These are phyloP conservation scores for Rosa multiflora DNA, from an alignment of 306 rosid genomes.

Conservation along the genomic window DNA sequence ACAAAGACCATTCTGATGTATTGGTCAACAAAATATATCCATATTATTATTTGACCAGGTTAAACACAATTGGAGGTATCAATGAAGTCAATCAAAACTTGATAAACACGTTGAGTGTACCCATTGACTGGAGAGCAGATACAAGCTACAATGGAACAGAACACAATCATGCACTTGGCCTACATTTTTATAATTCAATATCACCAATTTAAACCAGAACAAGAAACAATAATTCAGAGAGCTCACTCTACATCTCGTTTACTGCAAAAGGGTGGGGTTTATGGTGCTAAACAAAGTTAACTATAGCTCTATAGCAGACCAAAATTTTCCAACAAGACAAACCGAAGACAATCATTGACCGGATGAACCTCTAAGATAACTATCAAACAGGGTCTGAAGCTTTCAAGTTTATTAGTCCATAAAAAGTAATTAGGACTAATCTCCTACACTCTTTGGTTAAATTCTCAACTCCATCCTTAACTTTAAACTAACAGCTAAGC, in stretches of 20 bases:
- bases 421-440: background rate
- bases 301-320: background rate
- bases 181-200: background rate
- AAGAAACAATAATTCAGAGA: background rate
- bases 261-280: background rate
- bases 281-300: background rate
- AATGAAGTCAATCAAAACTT: background rate
- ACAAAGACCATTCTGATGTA: background rate
- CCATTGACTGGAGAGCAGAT: background rate
- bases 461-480: background rate
- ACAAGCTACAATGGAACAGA: background rate
- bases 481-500: background rate
- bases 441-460: background rate
- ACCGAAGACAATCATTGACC: too few species aligned
- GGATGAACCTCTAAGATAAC: too few species aligned
- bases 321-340: too few species aligned
- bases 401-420: too few species aligned
- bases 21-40: background rate
- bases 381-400: too few species aligned
- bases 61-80: background rate
- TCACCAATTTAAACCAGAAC: background rate
- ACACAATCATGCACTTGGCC: background rate
- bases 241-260: background rate
- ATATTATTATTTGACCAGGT: background rate
- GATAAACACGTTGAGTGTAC: background rate